Base-by-base conservation (phyloP, 1,139 yeast species). In the Debaryomyces sp. region DNA sequence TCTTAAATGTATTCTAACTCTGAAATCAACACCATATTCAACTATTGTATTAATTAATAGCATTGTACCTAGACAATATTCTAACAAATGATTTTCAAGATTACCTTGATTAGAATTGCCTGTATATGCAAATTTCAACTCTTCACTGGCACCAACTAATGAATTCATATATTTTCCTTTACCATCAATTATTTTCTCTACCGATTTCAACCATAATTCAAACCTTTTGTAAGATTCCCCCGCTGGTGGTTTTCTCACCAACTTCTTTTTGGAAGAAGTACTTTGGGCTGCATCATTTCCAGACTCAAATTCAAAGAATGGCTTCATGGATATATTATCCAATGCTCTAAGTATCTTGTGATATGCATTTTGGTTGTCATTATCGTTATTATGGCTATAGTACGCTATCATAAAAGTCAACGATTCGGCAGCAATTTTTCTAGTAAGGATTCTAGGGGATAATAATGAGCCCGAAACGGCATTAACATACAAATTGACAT, bases 111-210 rank as follows among this genome's bases (percentile, higher is more conserved):
- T 52, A 1, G 60, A 43, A 3, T 75, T 69, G 1, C 90, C 89
- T 8, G 82, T 77, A 52, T 66, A 67, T 18, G 75, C 74, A 12
- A 81, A 73, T 53, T 84, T 84, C 48, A 85, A 77, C 56, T 94
- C 98, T n/a, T 87, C 96, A 52, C 92, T 85, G 1, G 97, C 96
- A 1, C 97, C 97, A 7, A 94, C 98, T 57, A 87, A 70, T 0
- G 97, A 89, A 13, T 97, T 96, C 77, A 87, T 77, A 52, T 73
- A 74, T 58, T 84, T 87, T 10, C 98, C 98, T 56, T 94, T 78
- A 1, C 97, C 97, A 53, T 87, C 92, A 46, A 94, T 63, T 0
- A 96, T 85, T 49, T 83, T 80, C 49, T 82, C 88, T 4, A 90
- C 87, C 9, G 87, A 73, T 56, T 79, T 75, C 46, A 92, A 66